Evolutionary conservation across 345 rosid genomes (phyloP).

Genomic region (Clausena lansium): DNA sequence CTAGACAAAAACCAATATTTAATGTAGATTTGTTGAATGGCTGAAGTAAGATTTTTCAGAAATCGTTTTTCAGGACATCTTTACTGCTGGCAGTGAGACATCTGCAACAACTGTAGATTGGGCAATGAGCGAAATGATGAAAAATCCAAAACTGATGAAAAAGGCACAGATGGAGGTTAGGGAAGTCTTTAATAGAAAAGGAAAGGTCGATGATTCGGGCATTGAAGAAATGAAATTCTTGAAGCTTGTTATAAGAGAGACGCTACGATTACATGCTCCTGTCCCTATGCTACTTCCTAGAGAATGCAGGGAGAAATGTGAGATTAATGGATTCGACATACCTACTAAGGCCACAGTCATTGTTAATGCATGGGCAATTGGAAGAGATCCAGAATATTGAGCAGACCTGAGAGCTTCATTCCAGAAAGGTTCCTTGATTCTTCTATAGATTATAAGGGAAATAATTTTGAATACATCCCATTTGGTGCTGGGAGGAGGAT

Average conservation of each 20-base stretch:
- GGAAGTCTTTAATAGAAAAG: slow-evolving; percentile 7
- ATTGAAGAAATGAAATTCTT: slow-evolving; percentile 18
- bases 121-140: slow-evolving; percentile 29
- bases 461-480: slow-evolving; percentile 18
- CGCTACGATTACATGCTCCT: slow-evolving; percentile 28
- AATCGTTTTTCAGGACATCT: slow-evolving; percentile 21
- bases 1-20: no score
- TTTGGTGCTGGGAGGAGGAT: slow-evolving; percentile 30
- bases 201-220: slow-evolving; percentile 19
- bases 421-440: slow-evolving; percentile 27
- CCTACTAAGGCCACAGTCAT: slow-evolving; percentile 6
- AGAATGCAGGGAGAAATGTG: slow-evolving; percentile 4
- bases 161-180: slow-evolving; percentile 31
- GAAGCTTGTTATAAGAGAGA: slow-evolving; percentile 24
- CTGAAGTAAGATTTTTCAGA: neutral
- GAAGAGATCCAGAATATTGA: slow-evolving; percentile 7
- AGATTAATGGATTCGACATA: slow-evolving; percentile 5
- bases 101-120: slow-evolving; percentile 26
- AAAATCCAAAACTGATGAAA: slow-evolving; percentile 21
- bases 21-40: neutral
- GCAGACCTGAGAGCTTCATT: neutral
- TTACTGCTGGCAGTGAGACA: slow-evolving; percentile 31
- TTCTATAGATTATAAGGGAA: slow-evolving; percentile 22
- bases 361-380: slow-evolving; percentile 14
- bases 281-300: slow-evolving; percentile 24